Percentiles rank a stretch among this genome's conserved stretches.
Conservation (phyloP, 2,329 filamentous ascomycete species). For the Exophiala sp. region DNA sequence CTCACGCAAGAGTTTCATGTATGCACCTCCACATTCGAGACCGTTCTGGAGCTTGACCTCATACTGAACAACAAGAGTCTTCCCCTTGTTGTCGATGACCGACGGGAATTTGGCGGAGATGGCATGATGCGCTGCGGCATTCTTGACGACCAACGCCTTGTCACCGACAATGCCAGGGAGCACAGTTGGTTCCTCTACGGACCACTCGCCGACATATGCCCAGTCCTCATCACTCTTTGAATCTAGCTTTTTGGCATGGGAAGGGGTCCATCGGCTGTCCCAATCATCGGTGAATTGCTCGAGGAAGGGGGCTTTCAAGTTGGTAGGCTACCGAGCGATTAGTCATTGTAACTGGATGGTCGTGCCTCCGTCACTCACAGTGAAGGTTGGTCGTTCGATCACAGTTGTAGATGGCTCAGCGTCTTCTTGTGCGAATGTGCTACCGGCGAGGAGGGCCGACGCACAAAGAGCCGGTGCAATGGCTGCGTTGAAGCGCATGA, state of each 20-base stretch:
- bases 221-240: constrained; percentile 78
- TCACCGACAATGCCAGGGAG: constrained; percentile 91
- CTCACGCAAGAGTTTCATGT: constrained; percentile 97
- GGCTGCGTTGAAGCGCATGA: constrained; percentile 78
- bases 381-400: constrained; percentile 71
- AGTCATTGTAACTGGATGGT: neutral
- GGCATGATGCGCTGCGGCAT: constrained; percentile 94
- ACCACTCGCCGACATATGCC: constrained; percentile 95
- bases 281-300: constrained; percentile 98
- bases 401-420: constrained; percentile 47
- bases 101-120: constrained; percentile 98
- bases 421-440: constrained; percentile 63
- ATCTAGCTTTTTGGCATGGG: constrained; percentile 93
- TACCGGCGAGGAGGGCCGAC: constrained; percentile 60
- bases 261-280: constrained; percentile 88
- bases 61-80: constrained; percentile 95
- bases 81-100: constrained; percentile 94
- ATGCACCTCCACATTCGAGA: constrained; percentile 95
- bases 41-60: constrained; percentile 98
- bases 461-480: constrained; percentile 64
- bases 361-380: constrained; percentile 54
- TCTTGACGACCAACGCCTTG: constrained; percentile 97
- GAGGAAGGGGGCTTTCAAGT: constrained; percentile 85
- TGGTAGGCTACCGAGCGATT: constrained; percentile 62
- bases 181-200: constrained; percentile 86